These are phyloP conservation scores for Zanthoxylum bungeanum DNA, from an alignment of 345 rosid genomes.

Conservation along the genomic window DNA sequence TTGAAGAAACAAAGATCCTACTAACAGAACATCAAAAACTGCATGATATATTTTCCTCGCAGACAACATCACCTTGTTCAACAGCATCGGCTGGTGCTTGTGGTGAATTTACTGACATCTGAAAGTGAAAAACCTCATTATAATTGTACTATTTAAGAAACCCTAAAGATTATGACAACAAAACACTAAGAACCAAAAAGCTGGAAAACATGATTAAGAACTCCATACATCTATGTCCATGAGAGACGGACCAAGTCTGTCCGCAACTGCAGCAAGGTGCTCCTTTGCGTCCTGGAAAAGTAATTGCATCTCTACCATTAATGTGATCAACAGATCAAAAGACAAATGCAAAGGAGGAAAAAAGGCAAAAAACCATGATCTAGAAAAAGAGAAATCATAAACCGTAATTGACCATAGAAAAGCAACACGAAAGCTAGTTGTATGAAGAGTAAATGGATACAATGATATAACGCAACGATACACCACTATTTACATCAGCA, in stretches of 20 bases:
- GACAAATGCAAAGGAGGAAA: background rate
- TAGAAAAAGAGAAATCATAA: background rate
- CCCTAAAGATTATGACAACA: background rate
- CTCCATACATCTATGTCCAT: constrained; percentile 77
- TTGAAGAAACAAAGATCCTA: constrained; percentile 34
- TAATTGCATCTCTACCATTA: constrained; percentile 15
- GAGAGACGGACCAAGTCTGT: constrained; percentile 88
- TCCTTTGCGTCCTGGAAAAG: constrained; percentile 88
- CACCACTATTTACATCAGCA: background rate
- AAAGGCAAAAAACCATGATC: background rate
- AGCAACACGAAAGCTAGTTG: background rate
- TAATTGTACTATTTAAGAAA: constrained; percentile 13
- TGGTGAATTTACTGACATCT: constrained; percentile 71
- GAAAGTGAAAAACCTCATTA: constrained; percentile 42
- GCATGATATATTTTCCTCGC: constrained; percentile 50
- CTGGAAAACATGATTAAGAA: constrained; percentile 14
- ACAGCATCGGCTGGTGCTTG: constrained; percentile 62
- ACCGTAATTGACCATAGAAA: background rate
- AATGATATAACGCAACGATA: background rate
- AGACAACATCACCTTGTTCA: constrained; percentile 89
- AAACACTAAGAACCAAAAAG: constrained; percentile 22
- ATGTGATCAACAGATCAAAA: background rate
- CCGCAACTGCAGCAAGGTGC: constrained; percentile 91
- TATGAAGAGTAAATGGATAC: background rate
- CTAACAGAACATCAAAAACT: constrained; percentile 47